Percentiles rank a stretch among this genome's conserved stretches.
phyloP scores from a whole-genome alignment of 2,329 filamentous ascomycete species.

The Talaromyces atroroseus region DNA sequence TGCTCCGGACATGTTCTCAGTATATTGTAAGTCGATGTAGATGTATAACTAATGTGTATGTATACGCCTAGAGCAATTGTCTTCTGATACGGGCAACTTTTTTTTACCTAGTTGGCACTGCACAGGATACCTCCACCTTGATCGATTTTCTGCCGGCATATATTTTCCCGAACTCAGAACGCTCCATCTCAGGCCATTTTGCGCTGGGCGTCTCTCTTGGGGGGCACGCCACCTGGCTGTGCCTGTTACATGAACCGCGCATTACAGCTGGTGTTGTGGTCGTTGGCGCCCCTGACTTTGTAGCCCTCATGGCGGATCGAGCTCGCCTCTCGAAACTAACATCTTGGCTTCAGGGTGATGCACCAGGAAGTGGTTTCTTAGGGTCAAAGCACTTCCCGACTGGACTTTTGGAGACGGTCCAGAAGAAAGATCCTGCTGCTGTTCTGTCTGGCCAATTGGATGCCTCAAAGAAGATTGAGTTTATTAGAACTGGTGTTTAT shows the following conservation, averaged over 20 bases:
- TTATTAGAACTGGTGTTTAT: constrained; percentile 27
- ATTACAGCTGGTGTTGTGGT: constrained; percentile 73
- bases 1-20: constrained; percentile 86
- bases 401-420: constrained; percentile 58
- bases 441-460: constrained; percentile 57
- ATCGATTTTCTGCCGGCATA: constrained; percentile 76
- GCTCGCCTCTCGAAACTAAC: constrained; percentile 64
- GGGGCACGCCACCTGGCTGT: constrained; percentile 82
- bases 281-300: constrained; percentile 86
- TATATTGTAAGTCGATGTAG: constrained; percentile 54
- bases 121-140: constrained; percentile 66
- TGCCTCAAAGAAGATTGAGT: constrained; percentile 17
- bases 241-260: constrained; percentile 69
- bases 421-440: constrained; percentile 67
- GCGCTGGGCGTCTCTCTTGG: constrained; percentile 80
- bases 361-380: constrained; percentile 60
- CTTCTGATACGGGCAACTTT: neutral
- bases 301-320: constrained; percentile 72
- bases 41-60: neutral
- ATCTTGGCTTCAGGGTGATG: constrained; percentile 53
- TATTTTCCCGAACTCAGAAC: constrained; percentile 53
- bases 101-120: constrained; percentile 52
- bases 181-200: constrained; percentile 56
- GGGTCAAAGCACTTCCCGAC: constrained; percentile 73
- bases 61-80: neutral